A percentile compares a stretch with the other conserved stretches of the same genome.
These are phyloP conservation scores for Gentiana macrophylla DNA, from an alignment of 257 asterid species.

Conservation along the genomic window DNA sequence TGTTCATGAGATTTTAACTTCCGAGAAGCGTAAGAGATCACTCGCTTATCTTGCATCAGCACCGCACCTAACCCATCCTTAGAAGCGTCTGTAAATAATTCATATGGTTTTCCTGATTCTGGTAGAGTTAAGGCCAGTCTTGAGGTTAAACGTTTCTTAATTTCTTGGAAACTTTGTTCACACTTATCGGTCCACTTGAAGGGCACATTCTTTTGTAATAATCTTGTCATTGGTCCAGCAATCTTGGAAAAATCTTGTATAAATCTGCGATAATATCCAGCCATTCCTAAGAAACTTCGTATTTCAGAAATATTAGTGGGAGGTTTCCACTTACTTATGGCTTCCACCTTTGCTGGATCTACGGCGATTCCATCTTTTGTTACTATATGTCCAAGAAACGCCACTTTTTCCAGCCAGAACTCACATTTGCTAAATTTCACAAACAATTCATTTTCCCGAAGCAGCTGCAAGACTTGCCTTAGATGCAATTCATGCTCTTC, in stretches of 20 bases:
- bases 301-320: neutral
- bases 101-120: neutral
- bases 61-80: neutral
- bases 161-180: no score
- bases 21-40: neutral
- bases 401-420: neutral
- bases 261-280: no score
- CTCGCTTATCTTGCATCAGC: neutral
- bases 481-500: neutral
- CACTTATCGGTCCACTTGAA: no score
- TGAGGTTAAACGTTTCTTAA: neutral
- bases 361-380: neutral
- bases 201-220: no score
- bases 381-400: slow-evolving; percentile 1
- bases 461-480: neutral
- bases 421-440: slow-evolving; percentile 5
- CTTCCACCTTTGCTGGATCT: neutral
- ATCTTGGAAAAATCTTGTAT: no score
- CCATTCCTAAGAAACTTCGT: neutral
- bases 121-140: neutral
- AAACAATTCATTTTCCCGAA: slow-evolving; percentile 1
- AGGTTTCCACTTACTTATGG: neutral
- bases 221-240: no score
- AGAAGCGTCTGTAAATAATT: neutral
- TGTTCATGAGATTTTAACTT: neutral